These are phyloP conservation scores for Hypomyces rosellus DNA, from an alignment of 2,329 filamentous ascomycete genomes.

Conservation along the genomic window DNA sequence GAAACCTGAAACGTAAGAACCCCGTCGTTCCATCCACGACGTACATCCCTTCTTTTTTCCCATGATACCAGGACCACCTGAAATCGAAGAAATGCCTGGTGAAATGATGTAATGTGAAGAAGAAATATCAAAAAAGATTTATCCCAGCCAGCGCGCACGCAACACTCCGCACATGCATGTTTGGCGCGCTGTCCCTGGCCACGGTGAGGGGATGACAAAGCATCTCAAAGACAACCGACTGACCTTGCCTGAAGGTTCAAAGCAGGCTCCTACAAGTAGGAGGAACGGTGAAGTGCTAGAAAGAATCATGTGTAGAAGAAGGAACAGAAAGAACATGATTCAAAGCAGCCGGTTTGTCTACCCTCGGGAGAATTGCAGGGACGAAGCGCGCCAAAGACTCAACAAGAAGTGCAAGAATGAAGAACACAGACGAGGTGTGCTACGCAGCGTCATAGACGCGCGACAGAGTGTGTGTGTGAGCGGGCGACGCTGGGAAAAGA, in stretches of 20 bases:
- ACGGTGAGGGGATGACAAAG: slow-evolving; percentile 12
- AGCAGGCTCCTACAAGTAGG: not conserved
- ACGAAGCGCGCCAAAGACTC: not conserved
- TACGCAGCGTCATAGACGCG: too few species aligned
- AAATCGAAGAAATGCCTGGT: slow-evolving; percentile 17
- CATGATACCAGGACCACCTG: slow-evolving; percentile 12
- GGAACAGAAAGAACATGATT: not conserved
- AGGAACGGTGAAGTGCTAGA: too few species aligned
- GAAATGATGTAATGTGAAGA: slow-evolving; percentile 19
- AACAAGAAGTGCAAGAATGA: slow-evolving; percentile 6
- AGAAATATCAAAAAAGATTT: slow-evolving; percentile 14
- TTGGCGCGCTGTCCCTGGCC: slow-evolving; percentile 6
- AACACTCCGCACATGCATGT: slow-evolving; percentile 9
- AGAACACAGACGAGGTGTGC: not conserved
- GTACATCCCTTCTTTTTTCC: slow-evolving; percentile 17
- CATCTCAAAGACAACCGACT: slow-evolving; percentile 19
- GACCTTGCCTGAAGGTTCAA: slow-evolving; percentile 6
- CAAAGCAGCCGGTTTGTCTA: slow-evolving; percentile 10
- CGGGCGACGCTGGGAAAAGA: slow-evolving; percentile 17
- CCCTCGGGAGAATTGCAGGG: slow-evolving; percentile 12
- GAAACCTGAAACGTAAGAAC: slow-evolving; percentile 16
- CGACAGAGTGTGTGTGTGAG: slow-evolving; percentile 6
- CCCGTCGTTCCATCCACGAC: slow-evolving; percentile 16
- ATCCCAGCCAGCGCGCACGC: slow-evolving; percentile 18
- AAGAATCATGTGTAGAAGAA: too few species aligned